Base-by-base conservation (phyloP, 768 basidiomycete species). In the Scleroderma bovista region DNA sequence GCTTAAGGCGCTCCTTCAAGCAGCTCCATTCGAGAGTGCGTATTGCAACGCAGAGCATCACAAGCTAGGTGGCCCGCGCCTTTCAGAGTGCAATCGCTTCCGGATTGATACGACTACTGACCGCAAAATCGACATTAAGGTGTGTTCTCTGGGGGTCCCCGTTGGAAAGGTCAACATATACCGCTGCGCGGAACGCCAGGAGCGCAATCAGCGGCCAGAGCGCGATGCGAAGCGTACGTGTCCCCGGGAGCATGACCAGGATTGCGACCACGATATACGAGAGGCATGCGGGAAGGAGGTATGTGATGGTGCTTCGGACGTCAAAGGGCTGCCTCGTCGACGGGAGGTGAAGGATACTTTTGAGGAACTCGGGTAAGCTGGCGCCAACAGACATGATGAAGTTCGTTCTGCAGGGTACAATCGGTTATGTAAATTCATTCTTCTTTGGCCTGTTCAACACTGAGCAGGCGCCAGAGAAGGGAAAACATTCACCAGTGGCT, bases 181-280 rank as follows among this genome's bases (percentile, higher is more conserved):
- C 23, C 16, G 24, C 5, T 23, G 24, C 41, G 15, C 24, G 41
- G 15, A 29, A 26, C 6, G 41, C 22, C 41, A 43, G n/a, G 13
- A 43, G 9, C 16, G 11, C 23, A 6, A 50, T 22, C 23, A 76
- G 46, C 3, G 78, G 77, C 34, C 79, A 67, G 17, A 80, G 52
- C 6, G 72, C 72, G 42, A 78, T 52, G 36, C 80, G 76, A 40
- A 75, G 59, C 5, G 56, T 46, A 26, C 69, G 69, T 0, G 79
- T 80, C n/a, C 67, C 59, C 0, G 78, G 77, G 3, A 71, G 60
- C 20, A 77, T 61, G 6, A 78, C 75, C 47, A 83, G 70, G 31
- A 75, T 58, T n/a, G 80, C 79, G n/a, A 72, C 70, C 12, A 60
- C 55, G 62, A 76, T 75, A 60, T 79, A 80, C 50, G 68, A 67